A percentile compares a stretch with the other conserved stretches of the same genome.
These are phyloP conservation scores for Aspergillus texensis DNA, from an alignment of 2,329 filamentous ascomycete species.

Conservation along the genomic window DNA sequence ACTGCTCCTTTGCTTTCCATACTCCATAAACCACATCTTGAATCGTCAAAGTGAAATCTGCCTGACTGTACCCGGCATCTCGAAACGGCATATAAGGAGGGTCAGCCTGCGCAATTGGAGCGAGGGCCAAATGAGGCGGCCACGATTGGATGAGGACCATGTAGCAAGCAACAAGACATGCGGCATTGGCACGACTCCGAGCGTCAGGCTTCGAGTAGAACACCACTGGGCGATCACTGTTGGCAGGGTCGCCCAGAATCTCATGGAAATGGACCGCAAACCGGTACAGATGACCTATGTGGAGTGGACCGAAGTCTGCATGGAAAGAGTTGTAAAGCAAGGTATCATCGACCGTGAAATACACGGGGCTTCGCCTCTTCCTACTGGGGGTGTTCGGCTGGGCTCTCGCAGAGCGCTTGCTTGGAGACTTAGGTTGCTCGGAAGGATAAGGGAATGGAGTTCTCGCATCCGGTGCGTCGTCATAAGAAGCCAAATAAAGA, in stretches of 20 bases:
- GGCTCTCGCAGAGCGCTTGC: constrained; percentile 71
- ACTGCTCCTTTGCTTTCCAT: constrained; percentile 97
- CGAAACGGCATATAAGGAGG: constrained; percentile 98
- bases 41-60: constrained; percentile 92
- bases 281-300: constrained; percentile 95
- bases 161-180: constrained; percentile 93
- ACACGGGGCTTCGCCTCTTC: constrained; percentile 70
- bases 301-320: constrained; percentile 95
- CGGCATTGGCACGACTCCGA: constrained; percentile 85
- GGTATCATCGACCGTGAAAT: constrained; percentile 91
- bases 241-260: constrained; percentile 86
- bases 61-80: constrained; percentile 97
- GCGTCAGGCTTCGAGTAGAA: constrained; percentile 95
- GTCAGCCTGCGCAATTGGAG: constrained; percentile 94
- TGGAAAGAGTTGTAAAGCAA: constrained; percentile 98
- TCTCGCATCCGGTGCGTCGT: constrained; percentile 74
- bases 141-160: constrained; percentile 98
- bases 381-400: constrained; percentile 59
- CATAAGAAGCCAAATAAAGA: constrained; percentile 91
- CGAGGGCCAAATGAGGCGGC: constrained; percentile 92
- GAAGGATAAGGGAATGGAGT: constrained; percentile 83
- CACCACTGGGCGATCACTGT: constrained; percentile 85
- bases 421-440: constrained; percentile 65
- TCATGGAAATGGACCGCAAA: constrained; percentile 97
- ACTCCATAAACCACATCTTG: constrained; percentile 98